Percentiles rank a stretch among this genome's conserved stretches.
Conservation (phyloP, 352 stramenopile genomes). For the Globisporangium rhizosaccharum region DNA sequence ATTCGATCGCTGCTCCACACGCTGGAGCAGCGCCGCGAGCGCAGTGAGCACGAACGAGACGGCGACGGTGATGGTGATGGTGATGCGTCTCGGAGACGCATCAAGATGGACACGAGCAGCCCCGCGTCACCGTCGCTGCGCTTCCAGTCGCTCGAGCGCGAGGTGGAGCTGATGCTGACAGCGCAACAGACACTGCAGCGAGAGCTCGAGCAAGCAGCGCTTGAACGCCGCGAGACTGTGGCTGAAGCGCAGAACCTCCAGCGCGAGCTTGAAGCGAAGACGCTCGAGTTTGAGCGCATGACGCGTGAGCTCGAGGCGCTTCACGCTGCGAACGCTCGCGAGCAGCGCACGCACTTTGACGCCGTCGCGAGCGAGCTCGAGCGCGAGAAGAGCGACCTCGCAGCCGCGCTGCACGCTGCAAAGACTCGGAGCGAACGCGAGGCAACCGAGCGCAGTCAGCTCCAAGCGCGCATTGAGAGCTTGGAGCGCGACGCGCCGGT, state of each 20-base stretch:
- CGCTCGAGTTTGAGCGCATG: slow-evolving; percentile 25
- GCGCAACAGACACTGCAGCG: slow-evolving; percentile 18
- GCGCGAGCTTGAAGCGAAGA: slow-evolving; percentile 29
- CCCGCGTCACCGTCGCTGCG: slow-evolving; percentile 4
- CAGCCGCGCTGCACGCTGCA: slow-evolving; percentile 23
- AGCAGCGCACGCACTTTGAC: slow-evolving; percentile 37
- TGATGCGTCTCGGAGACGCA: neutral
- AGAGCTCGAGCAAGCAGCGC: slow-evolving; percentile 15
- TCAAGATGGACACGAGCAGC: neutral
- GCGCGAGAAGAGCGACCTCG: slow-evolving; percentile 26
- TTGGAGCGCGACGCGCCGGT: slow-evolving; percentile 45
- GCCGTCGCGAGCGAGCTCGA: slow-evolving; percentile 27
- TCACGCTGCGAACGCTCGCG: slow-evolving; percentile 25
- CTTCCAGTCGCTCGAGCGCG: slow-evolving; percentile 17
- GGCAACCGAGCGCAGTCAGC: slow-evolving; percentile 12
- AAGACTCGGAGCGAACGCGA: slow-evolving; percentile 11
- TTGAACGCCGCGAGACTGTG: slow-evolving; percentile 20
- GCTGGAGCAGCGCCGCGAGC: slow-evolving; percentile 11
- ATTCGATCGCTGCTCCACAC: slow-evolving; percentile 21
- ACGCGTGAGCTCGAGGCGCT: slow-evolving; percentile 39
- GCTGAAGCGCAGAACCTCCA: slow-evolving; percentile 18
- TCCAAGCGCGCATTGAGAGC: slow-evolving; percentile 24
- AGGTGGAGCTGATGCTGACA: slow-evolving; percentile 17
- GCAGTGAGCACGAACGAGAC: neutral
- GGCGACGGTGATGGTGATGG: neutral